Base-by-base conservation (phyloP, 345 rosid genomes). In the Arabis alpina region DNA sequence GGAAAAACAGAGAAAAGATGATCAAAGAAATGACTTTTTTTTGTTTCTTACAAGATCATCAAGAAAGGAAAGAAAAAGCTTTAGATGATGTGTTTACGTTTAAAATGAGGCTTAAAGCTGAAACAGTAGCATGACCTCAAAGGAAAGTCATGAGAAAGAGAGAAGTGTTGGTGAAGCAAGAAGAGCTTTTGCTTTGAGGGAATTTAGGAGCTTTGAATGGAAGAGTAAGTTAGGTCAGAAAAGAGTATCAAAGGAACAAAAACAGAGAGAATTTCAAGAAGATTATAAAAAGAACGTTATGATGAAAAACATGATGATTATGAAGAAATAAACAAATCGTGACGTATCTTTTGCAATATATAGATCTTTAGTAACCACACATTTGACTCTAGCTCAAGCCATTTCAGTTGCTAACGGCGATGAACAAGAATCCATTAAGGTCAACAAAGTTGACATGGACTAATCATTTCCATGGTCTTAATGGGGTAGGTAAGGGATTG, bases 91-190 rank as follows among this genome's bases (percentile, higher is more conserved):
- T 0, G 5, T 1, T 58, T 30, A 65, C 62, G 37, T 64, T 51
- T 51, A 51, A 54, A 41, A 45, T 25, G 57, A 53, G 45, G 45
- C 10, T 59, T 62, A 45, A 54, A 79, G 72, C 69, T 45, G 67
- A 71, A 19, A 75, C 48, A 53, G 68, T 23, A 70, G 70, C 85
- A 82, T 82, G 81, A 81, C 81, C 83, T 82, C 73, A 67, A 77
- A 79, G 82, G 48, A 36, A 84, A 80, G 78, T 68, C 50, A 71
- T 59, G 58, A 62, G 54, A 50, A 43, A 69, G 49, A 73, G 66
- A 41, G 56, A 68, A 55, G 72, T 62, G 68, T 61, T 55, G 66
- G 55, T 50, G 72, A 74, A 68, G 71, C 68, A 72, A 51, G 60
- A 58, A 30, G 67, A 65, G 73, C 59, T 73, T 77, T 68, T 64